Base-by-base conservation (phyloP, 495 filamentous ascomycete genomes). In the Lichina pygmaea region DNA sequence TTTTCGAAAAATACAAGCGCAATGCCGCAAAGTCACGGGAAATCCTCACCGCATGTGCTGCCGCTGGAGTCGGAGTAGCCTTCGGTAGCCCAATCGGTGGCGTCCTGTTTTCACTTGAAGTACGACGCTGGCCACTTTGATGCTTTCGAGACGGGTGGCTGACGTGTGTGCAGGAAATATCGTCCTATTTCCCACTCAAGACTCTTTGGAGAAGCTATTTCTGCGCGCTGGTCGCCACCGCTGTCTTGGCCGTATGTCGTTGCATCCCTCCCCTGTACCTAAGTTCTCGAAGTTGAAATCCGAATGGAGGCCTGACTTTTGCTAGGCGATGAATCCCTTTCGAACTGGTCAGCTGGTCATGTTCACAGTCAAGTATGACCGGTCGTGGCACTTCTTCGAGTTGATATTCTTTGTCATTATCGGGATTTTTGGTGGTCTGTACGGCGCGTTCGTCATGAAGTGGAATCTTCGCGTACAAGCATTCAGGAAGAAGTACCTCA, bases 201-300 rank as follows among this genome's bases (percentile, higher is more conserved):
- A 97, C 89, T 8, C 76, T 97, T 63, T 95, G 91, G 89, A 69
- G 89, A 49, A 92, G 82, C 54, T 97, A 95, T 58, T 97, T 95
- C 56, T 97, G 89, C 59, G 91, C 91, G 34, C 62, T 97, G 47
- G 89, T 97, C 11, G 91, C 91, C 16, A 97, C 91, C 7, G 83
- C 85, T 32, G 82, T 93, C 1, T 62, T 97, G 16, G 82, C 89
- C 13, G 73, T 76, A 9, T n/a, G 12, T 13, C 13, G 10, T 38
- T 9, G 33, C 7, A 17, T 12, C 34, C 6, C 9, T 6, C 2
- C 8, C 16, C 24, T 6, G 12, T 24, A 3, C 3, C 17, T 16
- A 13, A 6, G 3, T 11, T 8, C 44, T 41, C 44, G 36, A 45
- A n/a, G 16, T 46, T 10, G n/a, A 45, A 9, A 13, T 24, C 24